Evolutionary conservation across 139 green algal genomes (phyloP), one percentile per base, ranked within the genome.

Genomic region (Edaphochlamys debaryana): DNA sequence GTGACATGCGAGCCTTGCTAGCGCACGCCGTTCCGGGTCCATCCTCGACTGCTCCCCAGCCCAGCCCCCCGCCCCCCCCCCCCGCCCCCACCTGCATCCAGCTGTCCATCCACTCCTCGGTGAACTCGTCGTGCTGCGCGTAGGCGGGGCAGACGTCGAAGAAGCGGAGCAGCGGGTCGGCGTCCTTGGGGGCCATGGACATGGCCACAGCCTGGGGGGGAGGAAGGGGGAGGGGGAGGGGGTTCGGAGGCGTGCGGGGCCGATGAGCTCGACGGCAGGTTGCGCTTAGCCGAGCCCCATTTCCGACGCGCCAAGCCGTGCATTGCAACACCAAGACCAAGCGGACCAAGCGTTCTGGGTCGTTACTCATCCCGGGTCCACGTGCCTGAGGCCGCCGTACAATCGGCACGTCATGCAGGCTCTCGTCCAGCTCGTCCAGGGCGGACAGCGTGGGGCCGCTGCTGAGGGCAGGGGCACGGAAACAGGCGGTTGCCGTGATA

Each of bases 111-210:
- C 80, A 90, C 58, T 85, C 56, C 42, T 89, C 78, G 4, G 69
- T 82, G 56, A 64, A 74, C 40, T 88, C 87, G 48, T 91, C 84
- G 69, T 91, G 84, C 56, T 85, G 67, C 34, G 50, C 45, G 67
- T 92, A 94, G 0, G 56, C 79, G 30, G 81, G 84, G 76, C 88
- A 94, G 38, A 85, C 60, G 29, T 92, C 88, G 75, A 90, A 94
- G 79, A 92, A 92, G 48, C 90, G 87, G 58, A 94, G 72, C 67
- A 92, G 68, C 2, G 90, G 88, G 79, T 94, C 90, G 20, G 62
- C 42, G 4, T 74, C 29, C 81, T 91, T 91, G 15, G 90, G 88
- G 20, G 80, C 38, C 90, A 94, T 94, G 58, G 37, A 79, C 25
- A 94, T 79, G 15, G 90, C 87, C 19, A 93, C 86, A 22, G 90